These are phyloP conservation scores for Cyberlindnera subsufficiens DNA, from an alignment of 805 yeast species.

Conservation along the genomic window DNA sequence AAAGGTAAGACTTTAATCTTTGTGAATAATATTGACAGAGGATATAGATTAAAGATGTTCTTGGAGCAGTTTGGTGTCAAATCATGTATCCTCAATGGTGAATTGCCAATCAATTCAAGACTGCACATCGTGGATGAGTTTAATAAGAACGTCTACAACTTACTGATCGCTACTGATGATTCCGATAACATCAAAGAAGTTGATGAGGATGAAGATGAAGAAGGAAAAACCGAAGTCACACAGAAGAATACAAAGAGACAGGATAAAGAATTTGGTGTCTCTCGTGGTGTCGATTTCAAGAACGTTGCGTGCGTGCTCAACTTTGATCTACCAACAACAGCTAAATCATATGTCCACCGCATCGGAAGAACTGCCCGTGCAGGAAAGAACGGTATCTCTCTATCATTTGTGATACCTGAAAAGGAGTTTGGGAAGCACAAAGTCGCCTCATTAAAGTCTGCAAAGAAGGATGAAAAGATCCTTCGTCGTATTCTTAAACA, in stretches of 20 bases:
- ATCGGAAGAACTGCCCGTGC: constrained; percentile 98
- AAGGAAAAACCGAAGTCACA: constrained; percentile 8
- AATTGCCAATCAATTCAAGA: constrained; percentile 87
- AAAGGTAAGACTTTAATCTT: constrained; percentile 88
- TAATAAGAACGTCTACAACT: constrained; percentile 79
- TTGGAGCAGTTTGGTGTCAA: constrained; percentile 92
- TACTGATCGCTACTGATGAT: constrained; percentile 94
- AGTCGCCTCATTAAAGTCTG: constrained; percentile 61
- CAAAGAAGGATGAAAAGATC: constrained; percentile 84
- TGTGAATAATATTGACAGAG: constrained; percentile 93
- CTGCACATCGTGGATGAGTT: constrained; percentile 93
- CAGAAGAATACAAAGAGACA: constrained; percentile 31
- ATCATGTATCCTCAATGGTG: constrained; percentile 84
- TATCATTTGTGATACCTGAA: constrained; percentile 82
- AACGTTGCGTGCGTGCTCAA: constrained; percentile 96
- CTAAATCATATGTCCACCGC: constrained; percentile 87
- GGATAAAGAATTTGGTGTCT: constrained; percentile 85
- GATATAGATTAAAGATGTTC: constrained; percentile 85
- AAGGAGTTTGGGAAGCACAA: constrained; percentile 88
- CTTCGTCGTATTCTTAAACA: constrained; percentile 69
- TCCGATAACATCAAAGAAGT: constrained; percentile 52
- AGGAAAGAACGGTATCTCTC: constrained; percentile 89
- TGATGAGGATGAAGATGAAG: constrained; percentile 32
- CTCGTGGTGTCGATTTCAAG: constrained; percentile 94
- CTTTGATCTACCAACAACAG: constrained; percentile 87